Conservation (phyloP, 768 basidiomycete genomes). For the Psilocybe sp. region DNA sequence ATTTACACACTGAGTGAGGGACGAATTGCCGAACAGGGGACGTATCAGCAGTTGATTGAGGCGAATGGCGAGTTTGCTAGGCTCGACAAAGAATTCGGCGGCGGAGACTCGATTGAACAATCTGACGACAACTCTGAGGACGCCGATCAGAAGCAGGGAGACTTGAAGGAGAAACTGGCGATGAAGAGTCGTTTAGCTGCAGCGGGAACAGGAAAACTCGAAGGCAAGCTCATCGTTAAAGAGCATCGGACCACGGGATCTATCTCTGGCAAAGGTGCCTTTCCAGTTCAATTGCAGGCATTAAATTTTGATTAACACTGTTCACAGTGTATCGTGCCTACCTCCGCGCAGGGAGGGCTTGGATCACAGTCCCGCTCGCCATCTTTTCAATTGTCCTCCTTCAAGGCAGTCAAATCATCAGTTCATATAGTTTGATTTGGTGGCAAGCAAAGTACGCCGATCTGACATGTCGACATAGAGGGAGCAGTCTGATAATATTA, state of each 20-base stretch:
- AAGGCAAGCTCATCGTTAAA: constrained; percentile 63
- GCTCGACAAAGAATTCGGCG: constrained; percentile 62
- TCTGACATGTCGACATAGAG: neutral
- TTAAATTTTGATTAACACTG: neutral
- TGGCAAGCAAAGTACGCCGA: constrained; percentile 59
- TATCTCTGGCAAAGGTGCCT: constrained; percentile 45
- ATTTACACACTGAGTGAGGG: constrained; percentile 75
- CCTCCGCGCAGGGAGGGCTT: constrained; percentile 51
- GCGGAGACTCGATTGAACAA: constrained; percentile 34
- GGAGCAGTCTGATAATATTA: neutral
- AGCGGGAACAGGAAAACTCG: constrained; percentile 60
- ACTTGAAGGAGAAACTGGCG: constrained; percentile 31
- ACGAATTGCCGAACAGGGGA: constrained; percentile 68
- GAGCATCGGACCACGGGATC: constrained; percentile 68
- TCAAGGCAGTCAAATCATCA: constrained; percentile 61
- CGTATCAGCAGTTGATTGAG: constrained; percentile 49
- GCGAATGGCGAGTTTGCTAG: constrained; percentile 52
- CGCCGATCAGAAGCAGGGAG: constrained; percentile 21
- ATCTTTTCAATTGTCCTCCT: constrained; percentile 49
- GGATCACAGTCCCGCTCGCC: constrained; percentile 48
- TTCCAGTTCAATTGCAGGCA: neutral
- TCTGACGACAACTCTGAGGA: constrained; percentile 20
- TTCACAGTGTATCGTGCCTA: constrained; percentile 59
- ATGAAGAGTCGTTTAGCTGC: constrained; percentile 21
- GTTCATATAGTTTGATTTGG: constrained; percentile 68